Percentiles rank a stretch among this genome's conserved stretches.
These are phyloP conservation scores for Nakaseomyces bracarensis DNA, from an alignment of 1,139 yeast genomes.

Conservation along the genomic window DNA sequence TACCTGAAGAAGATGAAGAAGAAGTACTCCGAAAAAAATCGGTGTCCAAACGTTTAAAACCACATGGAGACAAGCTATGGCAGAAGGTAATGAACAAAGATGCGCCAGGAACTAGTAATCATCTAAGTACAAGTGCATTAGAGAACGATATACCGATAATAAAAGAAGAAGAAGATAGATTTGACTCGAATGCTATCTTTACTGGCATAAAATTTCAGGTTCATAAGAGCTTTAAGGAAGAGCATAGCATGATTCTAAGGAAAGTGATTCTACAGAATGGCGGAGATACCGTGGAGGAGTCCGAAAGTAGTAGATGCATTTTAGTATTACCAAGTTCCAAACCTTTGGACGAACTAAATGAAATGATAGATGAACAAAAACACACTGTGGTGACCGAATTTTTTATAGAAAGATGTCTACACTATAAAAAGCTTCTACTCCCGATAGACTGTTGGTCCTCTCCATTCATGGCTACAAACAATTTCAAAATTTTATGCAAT, in stretches of 20 bases:
- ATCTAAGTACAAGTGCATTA: not conserved
- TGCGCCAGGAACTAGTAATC: slow-evolving; percentile 10
- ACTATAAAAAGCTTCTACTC: slow-evolving; percentile 42
- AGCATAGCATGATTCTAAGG: slow-evolving; percentile 18
- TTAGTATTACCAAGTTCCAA: slow-evolving; percentile 19
- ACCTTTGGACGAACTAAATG: slow-evolving; percentile 14
- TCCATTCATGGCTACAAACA: slow-evolving; percentile 42
- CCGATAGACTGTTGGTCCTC: slow-evolving; percentile 63
- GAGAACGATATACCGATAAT: not conserved
- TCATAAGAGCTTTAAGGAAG: slow-evolving; percentile 15
- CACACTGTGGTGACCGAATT: slow-evolving; percentile 55
- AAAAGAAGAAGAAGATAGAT: not conserved
- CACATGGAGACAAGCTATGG: slow-evolving; percentile 11
- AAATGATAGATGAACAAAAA: not conserved
- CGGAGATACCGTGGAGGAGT: slow-evolving; percentile 13
- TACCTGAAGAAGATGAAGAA: slow-evolving; percentile 4
- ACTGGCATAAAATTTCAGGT: slow-evolving; percentile 14
- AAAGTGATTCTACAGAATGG: slow-evolving; percentile 25
- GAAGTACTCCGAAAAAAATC: slow-evolving; percentile 4
- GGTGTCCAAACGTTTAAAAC: slow-evolving; percentile 8
- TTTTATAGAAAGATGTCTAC: slow-evolving; percentile 73
- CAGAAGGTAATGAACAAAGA: slow-evolving; percentile 11
- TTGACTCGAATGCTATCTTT: slow-evolving; percentile 10
- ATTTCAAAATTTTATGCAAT: slow-evolving; percentile 28
- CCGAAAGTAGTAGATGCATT: slow-evolving; percentile 7